Evolutionary conservation across 2,329 filamentous ascomycete species (phyloP).

Genomic region (Rosellinia necatrix): DNA sequence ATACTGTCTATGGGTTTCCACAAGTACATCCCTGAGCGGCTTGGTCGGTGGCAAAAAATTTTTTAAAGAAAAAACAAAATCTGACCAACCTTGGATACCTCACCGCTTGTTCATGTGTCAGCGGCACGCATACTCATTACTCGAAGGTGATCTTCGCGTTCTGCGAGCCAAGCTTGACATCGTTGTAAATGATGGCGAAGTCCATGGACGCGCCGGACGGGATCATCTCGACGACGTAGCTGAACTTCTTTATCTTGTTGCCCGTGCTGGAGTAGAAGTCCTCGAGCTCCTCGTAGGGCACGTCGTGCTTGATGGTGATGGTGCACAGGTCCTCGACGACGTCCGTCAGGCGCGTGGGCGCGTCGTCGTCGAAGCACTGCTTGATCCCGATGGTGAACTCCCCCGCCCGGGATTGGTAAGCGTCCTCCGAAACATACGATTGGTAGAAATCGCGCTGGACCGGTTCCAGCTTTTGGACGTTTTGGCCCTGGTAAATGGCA

Average conservation of each 20-base stretch:
- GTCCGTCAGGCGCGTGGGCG: constrained; percentile 4
- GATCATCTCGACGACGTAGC: constrained; percentile 11
- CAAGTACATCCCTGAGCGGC: too few species aligned
- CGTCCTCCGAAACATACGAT: neutral
- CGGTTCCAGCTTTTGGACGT: neutral
- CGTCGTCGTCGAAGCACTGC: neutral
- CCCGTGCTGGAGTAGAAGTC: neutral
- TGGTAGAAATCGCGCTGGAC: neutral
- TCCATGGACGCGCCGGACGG: constrained; percentile 10
- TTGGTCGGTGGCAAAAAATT: too few species aligned
- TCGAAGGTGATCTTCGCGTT: neutral
- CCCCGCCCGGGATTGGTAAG: too few species aligned
- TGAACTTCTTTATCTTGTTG: neutral
- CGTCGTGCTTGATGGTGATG: neutral
- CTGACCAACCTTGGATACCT: too few species aligned
- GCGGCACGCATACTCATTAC: too few species aligned
- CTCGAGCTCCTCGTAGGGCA: neutral
- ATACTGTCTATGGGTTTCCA: too few species aligned
- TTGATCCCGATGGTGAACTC: neutral
- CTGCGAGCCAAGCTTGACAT: neutral
- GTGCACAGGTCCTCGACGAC: constrained; percentile 1
- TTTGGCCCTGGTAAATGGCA: neutral
- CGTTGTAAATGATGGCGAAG: neutral
- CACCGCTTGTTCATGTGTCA: too few species aligned
- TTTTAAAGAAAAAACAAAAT: too few species aligned